Evolutionary conservation across 2,329 filamentous ascomycete genomes (phyloP), one percentile per base, ranked within the genome.

Genomic region (Botrytis elliptica): DNA sequence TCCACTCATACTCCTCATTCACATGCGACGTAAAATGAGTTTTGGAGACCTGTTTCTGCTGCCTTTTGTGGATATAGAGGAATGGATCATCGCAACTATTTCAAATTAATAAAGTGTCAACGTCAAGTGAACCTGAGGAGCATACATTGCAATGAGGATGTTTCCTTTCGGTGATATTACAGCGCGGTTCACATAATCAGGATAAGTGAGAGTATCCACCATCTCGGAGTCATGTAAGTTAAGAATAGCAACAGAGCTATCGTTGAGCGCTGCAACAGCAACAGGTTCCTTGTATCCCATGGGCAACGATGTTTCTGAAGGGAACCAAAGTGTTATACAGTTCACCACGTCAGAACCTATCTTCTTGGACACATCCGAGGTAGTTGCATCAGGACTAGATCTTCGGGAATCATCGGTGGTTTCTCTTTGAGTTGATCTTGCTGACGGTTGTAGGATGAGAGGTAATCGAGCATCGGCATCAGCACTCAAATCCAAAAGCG

Each of bases 81-180:
- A 90, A 93, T 1, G 94, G 92, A 78, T 95, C 92, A 80, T 99
- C 96, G 52, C 63, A 57, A 12, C 71, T 72, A 60, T 42, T 12
- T n/a, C 22, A 69, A 49, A 52, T 72, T 20, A 72, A 40, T 59
- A 22, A 29, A 62, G 6, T 33, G 4, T 18, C 52, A 68, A 40
- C 42, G 12, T 49, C 29, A 18, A 16, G 40, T 62, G 25, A 63
- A 25, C 33, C 29, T 59, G 22, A 46, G 49, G 29, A 29, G 59
- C 95, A 93, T 62, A 98, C 93, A 2, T 72, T 40, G 94, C 93
- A 9, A 95, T 88, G 33, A 98, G 86, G 18, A 95, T 84, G 33
- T 87, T 88, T 1, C 95, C 95, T 81, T 98, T 92, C 0, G 95
- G 96, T 10, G 95, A 98, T 70, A 99, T 91, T n/a, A 95, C 89